phyloP scores from a whole-genome alignment of 345 rosid species.

The Brassica incana region DNA sequence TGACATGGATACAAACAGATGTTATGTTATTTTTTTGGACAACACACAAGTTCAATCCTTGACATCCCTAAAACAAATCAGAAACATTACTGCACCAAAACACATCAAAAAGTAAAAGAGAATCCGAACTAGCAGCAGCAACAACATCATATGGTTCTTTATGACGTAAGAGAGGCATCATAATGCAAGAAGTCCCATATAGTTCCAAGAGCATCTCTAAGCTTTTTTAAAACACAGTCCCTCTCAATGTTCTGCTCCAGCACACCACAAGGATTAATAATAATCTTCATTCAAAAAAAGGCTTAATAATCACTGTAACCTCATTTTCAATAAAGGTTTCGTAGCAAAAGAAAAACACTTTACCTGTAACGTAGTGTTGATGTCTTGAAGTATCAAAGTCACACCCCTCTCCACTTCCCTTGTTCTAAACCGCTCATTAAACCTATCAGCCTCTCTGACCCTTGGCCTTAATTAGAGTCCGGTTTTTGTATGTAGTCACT shows the following conservation, averaged over 20 bases:
- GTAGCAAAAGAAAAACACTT: conserved; percentile 1
- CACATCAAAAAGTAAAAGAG: not conserved
- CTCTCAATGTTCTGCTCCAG: conserved; percentile 25
- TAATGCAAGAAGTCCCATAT: conserved; percentile 18
- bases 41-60: not conserved
- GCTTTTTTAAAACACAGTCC: conserved; percentile 2
- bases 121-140: not conserved
- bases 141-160: not conserved
- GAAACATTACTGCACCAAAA: not conserved
- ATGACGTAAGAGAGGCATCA: not conserved
- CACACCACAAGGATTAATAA: not conserved
- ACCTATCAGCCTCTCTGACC: conserved; percentile 53
- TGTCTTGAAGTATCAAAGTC: conserved; percentile 48
- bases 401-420: conserved; percentile 42
- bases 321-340: not conserved
- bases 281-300: too few species aligned
- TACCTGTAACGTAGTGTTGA: conserved; percentile 41
- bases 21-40: not conserved
- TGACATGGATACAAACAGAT: conserved; percentile 2
- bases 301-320: not conserved
- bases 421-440: conserved; percentile 37
- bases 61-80: not conserved
- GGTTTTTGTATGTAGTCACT: conserved; percentile 37
- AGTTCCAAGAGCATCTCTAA: conserved; percentile 12
- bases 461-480: conserved; percentile 39